These are phyloP conservation scores for Vitis labrusca DNA, from an alignment of 164 flowering plant species.

Conservation along the genomic window DNA sequence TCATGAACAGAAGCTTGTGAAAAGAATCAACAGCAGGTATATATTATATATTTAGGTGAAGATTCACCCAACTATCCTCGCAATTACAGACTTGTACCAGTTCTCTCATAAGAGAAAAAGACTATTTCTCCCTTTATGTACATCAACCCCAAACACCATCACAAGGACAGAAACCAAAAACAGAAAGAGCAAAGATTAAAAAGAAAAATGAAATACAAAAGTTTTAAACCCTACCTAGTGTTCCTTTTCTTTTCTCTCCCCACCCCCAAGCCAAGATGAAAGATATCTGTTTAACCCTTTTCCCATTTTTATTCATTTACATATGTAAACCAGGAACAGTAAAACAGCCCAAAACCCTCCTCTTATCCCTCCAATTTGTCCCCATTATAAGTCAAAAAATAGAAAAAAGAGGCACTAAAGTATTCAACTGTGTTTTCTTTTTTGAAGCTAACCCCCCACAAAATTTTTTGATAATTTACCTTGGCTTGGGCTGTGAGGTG, in stretches of 20 bases:
- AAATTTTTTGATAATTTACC: constrained; percentile 15
- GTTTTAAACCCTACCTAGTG: constrained; percentile 10
- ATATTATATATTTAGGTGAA: constrained; percentile 14
- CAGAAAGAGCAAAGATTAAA: constrained; percentile 1
- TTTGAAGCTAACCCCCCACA: constrained; percentile 3
- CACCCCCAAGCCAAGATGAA: background rate
- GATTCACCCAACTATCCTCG: constrained; percentile 11
- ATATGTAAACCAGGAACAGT: constrained; percentile 14
- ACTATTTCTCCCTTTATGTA: constrained; percentile 20
- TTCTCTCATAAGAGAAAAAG: constrained; percentile 9
- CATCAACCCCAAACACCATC: constrained; percentile 19
- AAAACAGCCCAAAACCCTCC: constrained; percentile 2
- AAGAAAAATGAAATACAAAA: constrained; percentile 2
- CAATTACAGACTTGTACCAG: constrained; percentile 21
- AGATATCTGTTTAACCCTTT: background rate
- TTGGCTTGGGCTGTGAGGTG: constrained; percentile 30
- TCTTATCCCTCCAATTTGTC: constrained; percentile 11
- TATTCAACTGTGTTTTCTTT: background rate
- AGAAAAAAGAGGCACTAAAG: background rate
- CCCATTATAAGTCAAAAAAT: background rate
- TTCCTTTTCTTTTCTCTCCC: constrained; percentile 3
- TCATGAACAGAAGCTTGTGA: background rate
- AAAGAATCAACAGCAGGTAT: constrained; percentile 24
- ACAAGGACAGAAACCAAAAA: constrained; percentile 1
- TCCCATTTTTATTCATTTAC: constrained; percentile 34